Conservation (phyloP, 768 basidiomycete species). For the Kwoniella mangroviensis region DNA sequence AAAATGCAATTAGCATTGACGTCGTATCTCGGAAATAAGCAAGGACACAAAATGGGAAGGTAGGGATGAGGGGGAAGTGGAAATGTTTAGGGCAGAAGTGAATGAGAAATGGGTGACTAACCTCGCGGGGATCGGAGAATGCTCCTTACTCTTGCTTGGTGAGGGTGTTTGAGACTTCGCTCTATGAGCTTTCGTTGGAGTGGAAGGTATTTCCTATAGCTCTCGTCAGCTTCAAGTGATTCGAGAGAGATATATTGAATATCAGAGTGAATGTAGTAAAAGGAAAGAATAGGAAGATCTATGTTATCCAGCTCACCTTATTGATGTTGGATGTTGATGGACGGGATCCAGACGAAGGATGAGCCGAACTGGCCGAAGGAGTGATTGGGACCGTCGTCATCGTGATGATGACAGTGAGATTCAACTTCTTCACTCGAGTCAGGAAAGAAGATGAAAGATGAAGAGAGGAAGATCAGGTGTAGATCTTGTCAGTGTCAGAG, state of each 20-base stretch:
- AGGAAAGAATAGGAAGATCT: not conserved
- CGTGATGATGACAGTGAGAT: not conserved
- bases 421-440: not conserved
- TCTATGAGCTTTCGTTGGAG: not conserved
- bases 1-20: not conserved
- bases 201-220: conserved; percentile 3
- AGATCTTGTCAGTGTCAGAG: too few species aligned
- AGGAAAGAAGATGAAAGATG: conserved; percentile 16
- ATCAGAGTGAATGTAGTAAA: not conserved
- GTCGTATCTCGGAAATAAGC: too few species aligned
- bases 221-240: conserved; percentile 2
- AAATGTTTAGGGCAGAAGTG: not conserved
- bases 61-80: not conserved
- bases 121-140: not conserved
- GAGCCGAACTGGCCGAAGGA: not conserved
- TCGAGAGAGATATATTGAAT: not conserved
- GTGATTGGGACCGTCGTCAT: conserved; percentile 1
- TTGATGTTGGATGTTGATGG: not conserved
- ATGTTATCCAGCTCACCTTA: too few species aligned
- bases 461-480: not conserved
- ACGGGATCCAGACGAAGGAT: not conserved
- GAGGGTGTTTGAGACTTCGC: not conserved
- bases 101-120: not conserved
- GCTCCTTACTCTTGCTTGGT: not conserved
- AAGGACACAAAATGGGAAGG: too few species aligned